phyloP scores from a whole-genome alignment of 345 rosid species.

The Pistacia integerrima region DNA sequence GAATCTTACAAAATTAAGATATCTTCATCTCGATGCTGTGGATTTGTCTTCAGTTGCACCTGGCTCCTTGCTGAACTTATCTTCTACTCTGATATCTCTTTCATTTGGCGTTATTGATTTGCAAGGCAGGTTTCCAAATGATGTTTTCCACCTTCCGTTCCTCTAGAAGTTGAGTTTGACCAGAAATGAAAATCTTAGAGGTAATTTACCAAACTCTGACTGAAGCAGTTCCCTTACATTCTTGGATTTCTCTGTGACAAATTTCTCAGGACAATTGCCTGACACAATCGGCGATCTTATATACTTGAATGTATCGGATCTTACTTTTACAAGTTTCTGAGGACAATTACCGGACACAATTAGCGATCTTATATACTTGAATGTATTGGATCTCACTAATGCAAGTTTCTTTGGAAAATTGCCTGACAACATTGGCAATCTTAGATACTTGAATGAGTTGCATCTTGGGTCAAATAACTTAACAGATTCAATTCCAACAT shows the following conservation, averaged over 20 bases:
- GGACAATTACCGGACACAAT: not conserved
- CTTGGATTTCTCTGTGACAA: not conserved
- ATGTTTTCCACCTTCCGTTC: conserved; percentile 10
- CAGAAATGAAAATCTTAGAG: not conserved
- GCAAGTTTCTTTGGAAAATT: too few species aligned
- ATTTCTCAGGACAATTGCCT: not conserved
- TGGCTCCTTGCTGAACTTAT: conserved; percentile 12
- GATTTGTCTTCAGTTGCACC: not conserved
- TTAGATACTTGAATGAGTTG: too few species aligned
- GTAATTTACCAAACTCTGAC: not conserved
- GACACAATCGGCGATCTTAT: not conserved
- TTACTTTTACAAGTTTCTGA: not conserved
- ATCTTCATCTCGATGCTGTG: not conserved
- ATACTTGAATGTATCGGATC: not conserved
- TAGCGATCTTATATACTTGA: not conserved
- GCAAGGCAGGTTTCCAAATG: conserved; percentile 15
- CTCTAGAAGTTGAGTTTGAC: not conserved
- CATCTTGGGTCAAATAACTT: not conserved
- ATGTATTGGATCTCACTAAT: not conserved
- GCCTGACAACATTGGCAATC: too few species aligned
- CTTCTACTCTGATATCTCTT: conserved; percentile 15
- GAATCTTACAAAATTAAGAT: conserved; percentile 15
- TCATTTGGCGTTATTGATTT: not conserved
- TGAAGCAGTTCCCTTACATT: not conserved
- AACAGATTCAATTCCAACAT: not conserved